These are phyloP conservation scores for Patellaria atrata DNA, from an alignment of 495 filamentous ascomycete species.

Conservation along the genomic window DNA sequence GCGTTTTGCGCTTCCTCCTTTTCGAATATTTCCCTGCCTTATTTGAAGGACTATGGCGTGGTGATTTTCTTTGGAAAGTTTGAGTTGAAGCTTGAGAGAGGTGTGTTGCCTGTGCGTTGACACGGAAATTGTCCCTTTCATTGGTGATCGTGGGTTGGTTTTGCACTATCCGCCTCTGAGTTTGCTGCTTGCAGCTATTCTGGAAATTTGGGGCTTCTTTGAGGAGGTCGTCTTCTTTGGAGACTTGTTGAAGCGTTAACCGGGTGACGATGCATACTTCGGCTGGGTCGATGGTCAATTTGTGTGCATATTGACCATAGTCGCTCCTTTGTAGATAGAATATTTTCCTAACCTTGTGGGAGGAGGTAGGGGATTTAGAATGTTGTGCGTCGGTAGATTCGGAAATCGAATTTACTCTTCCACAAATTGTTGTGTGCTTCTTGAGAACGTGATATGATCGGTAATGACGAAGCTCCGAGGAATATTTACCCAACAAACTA, in stretches of 20 bases:
- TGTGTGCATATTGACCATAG: not conserved
- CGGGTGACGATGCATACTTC: too few relatives aligned
- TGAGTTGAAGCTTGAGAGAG: conserved; percentile 16
- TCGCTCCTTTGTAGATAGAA: conserved; percentile 6
- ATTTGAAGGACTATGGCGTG: not conserved
- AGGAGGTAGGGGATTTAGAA: too few relatives aligned
- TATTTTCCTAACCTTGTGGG: too few relatives aligned
- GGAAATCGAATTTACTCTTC: too few relatives aligned
- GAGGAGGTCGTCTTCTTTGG: not conserved
- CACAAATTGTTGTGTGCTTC: too few relatives aligned
- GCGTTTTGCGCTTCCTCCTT: conserved; percentile 18
- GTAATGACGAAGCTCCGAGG: too few relatives aligned
- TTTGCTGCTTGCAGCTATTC: conserved; percentile 7
- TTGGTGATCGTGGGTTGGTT: conserved; percentile 21
- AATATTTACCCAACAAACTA: too few relatives aligned
- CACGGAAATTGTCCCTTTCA: conserved; percentile 17
- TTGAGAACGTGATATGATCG: too few relatives aligned
- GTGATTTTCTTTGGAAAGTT: conserved; percentile 1
- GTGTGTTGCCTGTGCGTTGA: conserved; percentile 14
- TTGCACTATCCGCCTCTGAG: conserved; percentile 11
- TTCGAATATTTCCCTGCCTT: conserved; percentile 1
- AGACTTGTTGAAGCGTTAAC: not conserved
- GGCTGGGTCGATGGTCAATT: not conserved
- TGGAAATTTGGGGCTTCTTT: not conserved
- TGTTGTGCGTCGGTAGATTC: too few relatives aligned